Evolutionary conservation across 129 eudicot species (phyloP).

Genomic region (sunflower (Helianthus annuus)): DNA sequence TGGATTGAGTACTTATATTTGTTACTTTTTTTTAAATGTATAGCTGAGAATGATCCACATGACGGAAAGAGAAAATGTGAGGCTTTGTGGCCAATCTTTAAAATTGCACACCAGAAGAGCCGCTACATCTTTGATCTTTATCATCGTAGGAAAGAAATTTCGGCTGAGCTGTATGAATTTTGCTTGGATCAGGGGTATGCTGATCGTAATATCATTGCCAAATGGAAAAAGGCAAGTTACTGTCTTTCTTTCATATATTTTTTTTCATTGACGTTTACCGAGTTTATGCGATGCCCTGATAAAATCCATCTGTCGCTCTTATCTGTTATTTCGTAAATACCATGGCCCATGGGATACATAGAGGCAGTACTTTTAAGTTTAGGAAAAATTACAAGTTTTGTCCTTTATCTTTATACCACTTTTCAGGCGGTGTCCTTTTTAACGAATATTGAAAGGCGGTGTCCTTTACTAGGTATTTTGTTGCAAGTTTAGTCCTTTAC

Average conservation of each 20-base stretch:
- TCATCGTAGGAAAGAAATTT: constrained; percentile 79
- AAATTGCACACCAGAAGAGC: constrained; percentile 91
- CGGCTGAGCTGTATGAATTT: constrained; percentile 73
- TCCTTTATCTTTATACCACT: no score
- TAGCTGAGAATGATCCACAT: constrained; percentile 86
- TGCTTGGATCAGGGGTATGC: constrained; percentile 96
- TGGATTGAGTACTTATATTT: neutral
- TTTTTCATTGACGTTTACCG: neutral
- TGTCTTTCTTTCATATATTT: neutral
- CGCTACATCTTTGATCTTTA: constrained; percentile 80
- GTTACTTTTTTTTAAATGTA: neutral
- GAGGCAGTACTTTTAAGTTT: neutral
- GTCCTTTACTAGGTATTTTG: no score
- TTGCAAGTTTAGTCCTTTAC: no score
- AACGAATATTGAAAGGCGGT: no score
- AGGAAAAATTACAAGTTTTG: no score
- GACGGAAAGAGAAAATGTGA: constrained; percentile 92
- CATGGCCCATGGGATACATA: neutral
- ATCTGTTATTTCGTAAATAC: neutral
- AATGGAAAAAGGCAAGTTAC: constrained; percentile 83
- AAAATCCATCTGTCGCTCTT: neutral
- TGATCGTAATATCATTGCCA: constrained; percentile 80
- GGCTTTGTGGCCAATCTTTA: constrained; percentile 83
- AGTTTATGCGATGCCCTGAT: constrained; percentile 1
- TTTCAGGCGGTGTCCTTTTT: no score